phyloP scores from a whole-genome alignment of 2,329 filamentous ascomycete genomes.

The Trichoderma harzianum region DNA sequence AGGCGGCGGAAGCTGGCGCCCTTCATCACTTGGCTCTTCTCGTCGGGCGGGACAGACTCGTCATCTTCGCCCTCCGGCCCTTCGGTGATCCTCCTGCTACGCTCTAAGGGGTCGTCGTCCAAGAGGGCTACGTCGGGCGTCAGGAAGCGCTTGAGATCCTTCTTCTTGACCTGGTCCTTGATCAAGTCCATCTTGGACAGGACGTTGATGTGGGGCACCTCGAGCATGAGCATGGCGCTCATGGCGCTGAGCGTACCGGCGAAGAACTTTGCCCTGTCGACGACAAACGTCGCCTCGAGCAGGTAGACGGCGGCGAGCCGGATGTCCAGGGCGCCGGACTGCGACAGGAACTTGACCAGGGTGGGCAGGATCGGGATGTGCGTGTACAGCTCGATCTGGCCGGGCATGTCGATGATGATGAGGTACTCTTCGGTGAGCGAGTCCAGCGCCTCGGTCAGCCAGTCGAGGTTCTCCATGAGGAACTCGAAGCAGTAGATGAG shows the following conservation, averaged over 20 bases:
- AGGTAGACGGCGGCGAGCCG: slow-evolving; percentile 91
- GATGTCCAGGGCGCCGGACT: slow-evolving; percentile 78
- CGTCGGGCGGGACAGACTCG: slow-evolving; percentile 58
- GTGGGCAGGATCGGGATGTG: slow-evolving; percentile 89
- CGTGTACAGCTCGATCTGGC: slow-evolving; percentile 97
- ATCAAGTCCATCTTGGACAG: slow-evolving; percentile 97
- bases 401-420: slow-evolving; percentile 97
- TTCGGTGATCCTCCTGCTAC: slow-evolving; percentile 37
- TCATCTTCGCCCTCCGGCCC: slow-evolving; percentile 43
- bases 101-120: slow-evolving; percentile 69
- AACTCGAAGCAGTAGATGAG: slow-evolving; percentile 97
- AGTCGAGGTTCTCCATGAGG: slow-evolving; percentile 90
- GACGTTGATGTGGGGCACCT: slow-evolving; percentile 94
- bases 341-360: slow-evolving; percentile 76
- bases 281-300: slow-evolving; percentile 90
- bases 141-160: slow-evolving; percentile 84
- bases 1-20: slow-evolving; percentile 78
- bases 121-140: slow-evolving; percentile 80
- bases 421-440: slow-evolving; percentile 89
- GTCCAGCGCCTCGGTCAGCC: slow-evolving; percentile 80
- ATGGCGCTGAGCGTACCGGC: slow-evolving; percentile 92
- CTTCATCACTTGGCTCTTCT: slow-evolving; percentile 69
- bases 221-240: slow-evolving; percentile 98
- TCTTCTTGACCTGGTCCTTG: slow-evolving; percentile 81
- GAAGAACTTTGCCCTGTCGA: slow-evolving; percentile 97